Percentiles rank a stretch among this genome's conserved stretches.
phyloP scores from a whole-genome alignment of 2,329 filamentous ascomycete species.

The Podosphaera aphanis region DNA sequence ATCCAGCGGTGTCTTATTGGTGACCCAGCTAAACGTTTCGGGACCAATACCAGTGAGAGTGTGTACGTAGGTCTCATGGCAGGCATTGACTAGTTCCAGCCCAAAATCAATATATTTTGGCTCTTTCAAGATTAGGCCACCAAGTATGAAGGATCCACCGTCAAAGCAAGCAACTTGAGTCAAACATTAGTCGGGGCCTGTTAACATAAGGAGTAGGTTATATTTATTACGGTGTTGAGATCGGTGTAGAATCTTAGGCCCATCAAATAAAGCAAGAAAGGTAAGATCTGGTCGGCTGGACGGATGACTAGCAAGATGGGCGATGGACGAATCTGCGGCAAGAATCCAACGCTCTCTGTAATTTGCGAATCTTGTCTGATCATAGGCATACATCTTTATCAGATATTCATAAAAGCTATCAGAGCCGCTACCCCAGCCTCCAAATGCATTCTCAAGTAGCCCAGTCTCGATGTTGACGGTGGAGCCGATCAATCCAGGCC shows the following conservation, averaged over 20 bases:
- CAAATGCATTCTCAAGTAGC: conserved; percentile 37
- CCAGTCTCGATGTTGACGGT: conserved; percentile 41
- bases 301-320: conserved; percentile 46
- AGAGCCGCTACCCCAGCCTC: conserved; percentile 55
- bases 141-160: conserved; percentile 68
- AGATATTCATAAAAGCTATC: conserved; percentile 80
- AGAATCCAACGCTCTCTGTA: conserved; percentile 55
- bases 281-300: conserved; percentile 43
- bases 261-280: conserved; percentile 37
- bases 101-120: conserved; percentile 52
- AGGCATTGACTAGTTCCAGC: conserved; percentile 44
- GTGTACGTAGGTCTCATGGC: conserved; percentile 46
- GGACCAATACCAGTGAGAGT: conserved; percentile 57
- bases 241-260: conserved; percentile 20
- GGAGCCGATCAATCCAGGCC: conserved; percentile 52
- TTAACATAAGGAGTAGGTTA: background rate
- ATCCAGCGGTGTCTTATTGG: conserved; percentile 18
- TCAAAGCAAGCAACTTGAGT: conserved; percentile 50
- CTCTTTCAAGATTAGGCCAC: conserved; percentile 42
- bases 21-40: conserved; percentile 43
- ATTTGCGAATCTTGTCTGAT: conserved; percentile 32
- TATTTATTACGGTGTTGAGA: conserved; percentile 21
- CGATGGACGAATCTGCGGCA: conserved; percentile 54
- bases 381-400: conserved; percentile 77
- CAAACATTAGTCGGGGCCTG: conserved; percentile 2